Percentiles rank a stretch among this genome's conserved stretches.
These are phyloP conservation scores for Penicillium sp. DNA, from an alignment of 2,329 filamentous ascomycete species.

Conservation along the genomic window DNA sequence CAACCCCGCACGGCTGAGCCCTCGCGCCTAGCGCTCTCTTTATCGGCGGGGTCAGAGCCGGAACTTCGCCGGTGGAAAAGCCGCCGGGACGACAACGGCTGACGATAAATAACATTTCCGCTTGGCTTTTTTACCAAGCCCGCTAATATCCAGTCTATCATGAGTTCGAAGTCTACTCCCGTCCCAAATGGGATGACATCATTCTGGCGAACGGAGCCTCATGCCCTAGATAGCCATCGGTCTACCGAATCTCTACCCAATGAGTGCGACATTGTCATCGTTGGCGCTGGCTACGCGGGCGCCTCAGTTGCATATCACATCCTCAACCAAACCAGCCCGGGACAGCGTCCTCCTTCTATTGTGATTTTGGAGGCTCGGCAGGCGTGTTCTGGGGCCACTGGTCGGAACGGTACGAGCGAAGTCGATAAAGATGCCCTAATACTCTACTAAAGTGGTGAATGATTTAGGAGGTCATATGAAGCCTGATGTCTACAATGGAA, in stretches of 20 bases:
- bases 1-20: neutral
- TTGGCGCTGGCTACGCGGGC: conserved; percentile 51
- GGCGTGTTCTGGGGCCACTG: conserved; percentile 47
- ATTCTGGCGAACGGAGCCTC: conserved; percentile 48
- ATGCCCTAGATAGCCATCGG: conserved; percentile 45
- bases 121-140: neutral
- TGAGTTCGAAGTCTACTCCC: conserved; percentile 19
- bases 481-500: conserved; percentile 45
- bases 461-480: conserved; percentile 43
- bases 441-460: neutral
- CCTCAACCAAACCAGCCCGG: conserved; percentile 23
- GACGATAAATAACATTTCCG: neutral
- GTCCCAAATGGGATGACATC: conserved; percentile 29
- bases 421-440: neutral
- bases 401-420: conserved; percentile 39
- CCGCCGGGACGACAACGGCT: neutral
- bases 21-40: neutral
- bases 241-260: conserved; percentile 40
- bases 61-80: conserved; percentile 5
- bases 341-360: conserved; percentile 29
- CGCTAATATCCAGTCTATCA: conserved; percentile 1
- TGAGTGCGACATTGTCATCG: conserved; percentile 46
- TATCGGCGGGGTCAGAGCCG: neutral
- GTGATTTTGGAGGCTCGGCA: conserved; percentile 44
- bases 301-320: conserved; percentile 45